phyloP scores from a whole-genome alignment of 768 basidiomycete species.

The Cyclocybe cylindracea region DNA sequence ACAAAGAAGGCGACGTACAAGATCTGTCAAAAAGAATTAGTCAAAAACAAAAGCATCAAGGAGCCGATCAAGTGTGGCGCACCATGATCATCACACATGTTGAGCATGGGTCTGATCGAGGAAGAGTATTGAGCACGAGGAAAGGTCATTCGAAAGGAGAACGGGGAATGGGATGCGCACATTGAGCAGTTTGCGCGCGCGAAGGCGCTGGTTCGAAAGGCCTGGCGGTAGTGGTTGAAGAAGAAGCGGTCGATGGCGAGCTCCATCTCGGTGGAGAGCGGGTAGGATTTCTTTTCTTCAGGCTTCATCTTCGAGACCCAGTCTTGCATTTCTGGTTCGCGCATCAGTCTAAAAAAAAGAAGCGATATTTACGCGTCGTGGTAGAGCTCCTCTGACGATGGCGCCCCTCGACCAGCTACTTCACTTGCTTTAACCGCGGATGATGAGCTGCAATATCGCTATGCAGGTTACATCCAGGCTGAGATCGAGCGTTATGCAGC shows the following conservation, averaged over 20 bases:
- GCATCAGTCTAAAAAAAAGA: slow-evolving; percentile 54
- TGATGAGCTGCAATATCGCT: slow-evolving; percentile 86
- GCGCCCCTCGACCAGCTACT: slow-evolving; percentile 45
- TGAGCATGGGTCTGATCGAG: slow-evolving; percentile 71
- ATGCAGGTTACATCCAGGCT: slow-evolving; percentile 87
- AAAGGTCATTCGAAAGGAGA: slow-evolving; percentile 3
- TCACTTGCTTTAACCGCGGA: slow-evolving; percentile 64
- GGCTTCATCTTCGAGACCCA: slow-evolving; percentile 72
- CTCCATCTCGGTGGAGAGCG: slow-evolving; percentile 71
- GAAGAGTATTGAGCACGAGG: not conserved
- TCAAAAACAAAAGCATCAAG: not conserved
- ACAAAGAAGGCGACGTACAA: slow-evolving; percentile 36
- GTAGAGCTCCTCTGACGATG: slow-evolving; percentile 67
- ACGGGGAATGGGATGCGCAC: slow-evolving; percentile 43
- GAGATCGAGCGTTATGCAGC: slow-evolving; percentile 88
- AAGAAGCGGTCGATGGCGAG: slow-evolving; percentile 82
- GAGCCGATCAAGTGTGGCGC: slow-evolving; percentile 22
- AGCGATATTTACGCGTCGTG: slow-evolving; percentile 63
- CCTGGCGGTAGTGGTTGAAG: slow-evolving; percentile 89
- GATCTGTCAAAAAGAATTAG: slow-evolving; percentile 29
- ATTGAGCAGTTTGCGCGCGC: slow-evolving; percentile 89
- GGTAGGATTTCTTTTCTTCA: slow-evolving; percentile 56
- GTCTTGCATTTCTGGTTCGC: slow-evolving; percentile 86
- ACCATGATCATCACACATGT: slow-evolving; percentile 90
- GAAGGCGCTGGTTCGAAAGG: slow-evolving; percentile 87